Evolutionary conservation across 192 early-diverging fungal species (phyloP).

Genomic region (Paraglomus brasilianum): DNA sequence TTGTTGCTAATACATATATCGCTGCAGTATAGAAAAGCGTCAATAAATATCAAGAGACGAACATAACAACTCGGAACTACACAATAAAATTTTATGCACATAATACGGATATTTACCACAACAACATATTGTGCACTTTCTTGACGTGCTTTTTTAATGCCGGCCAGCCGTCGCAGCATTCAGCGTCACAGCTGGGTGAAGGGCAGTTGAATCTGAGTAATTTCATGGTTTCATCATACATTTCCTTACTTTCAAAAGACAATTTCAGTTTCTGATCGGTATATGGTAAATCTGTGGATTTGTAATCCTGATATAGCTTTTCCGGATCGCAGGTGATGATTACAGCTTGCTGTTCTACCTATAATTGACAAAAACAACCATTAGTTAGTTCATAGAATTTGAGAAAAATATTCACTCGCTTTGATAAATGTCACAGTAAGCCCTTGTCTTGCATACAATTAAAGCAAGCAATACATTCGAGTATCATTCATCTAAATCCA

Average conservation of each 20-base stretch:
- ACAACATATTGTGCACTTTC: slow-evolving; percentile 65
- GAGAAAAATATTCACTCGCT: background rate
- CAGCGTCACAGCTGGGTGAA: slow-evolving; percentile 69
- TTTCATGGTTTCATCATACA: slow-evolving; percentile 71
- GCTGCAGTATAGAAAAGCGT: slow-evolving; percentile 44
- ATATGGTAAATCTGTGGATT: slow-evolving; percentile 49
- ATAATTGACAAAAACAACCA: background rate
- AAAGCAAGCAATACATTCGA: background rate
- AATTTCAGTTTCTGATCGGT: slow-evolving; percentile 68
- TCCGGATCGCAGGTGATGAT: slow-evolving; percentile 72
- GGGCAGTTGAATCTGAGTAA: slow-evolving; percentile 88
- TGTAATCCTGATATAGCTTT: slow-evolving; percentile 55
- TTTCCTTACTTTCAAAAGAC: slow-evolving; percentile 73
- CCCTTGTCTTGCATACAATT: too few relatives aligned
- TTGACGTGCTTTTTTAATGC: slow-evolving; percentile 83
- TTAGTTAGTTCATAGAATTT: slow-evolving; percentile 27
- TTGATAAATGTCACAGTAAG: slow-evolving; percentile 21
- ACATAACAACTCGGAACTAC: background rate
- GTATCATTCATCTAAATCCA: slow-evolving; percentile 4
- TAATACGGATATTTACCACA: slow-evolving; percentile 62
- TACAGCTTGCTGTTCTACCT: slow-evolving; percentile 78
- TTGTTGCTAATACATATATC: slow-evolving; percentile 88
- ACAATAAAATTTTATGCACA: background rate
- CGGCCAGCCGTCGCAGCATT: slow-evolving; percentile 75
- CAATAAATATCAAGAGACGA: background rate